Base-by-base conservation (phyloP, 2,329 filamentous ascomycete species). In the Stemphylium lycopersici region DNA sequence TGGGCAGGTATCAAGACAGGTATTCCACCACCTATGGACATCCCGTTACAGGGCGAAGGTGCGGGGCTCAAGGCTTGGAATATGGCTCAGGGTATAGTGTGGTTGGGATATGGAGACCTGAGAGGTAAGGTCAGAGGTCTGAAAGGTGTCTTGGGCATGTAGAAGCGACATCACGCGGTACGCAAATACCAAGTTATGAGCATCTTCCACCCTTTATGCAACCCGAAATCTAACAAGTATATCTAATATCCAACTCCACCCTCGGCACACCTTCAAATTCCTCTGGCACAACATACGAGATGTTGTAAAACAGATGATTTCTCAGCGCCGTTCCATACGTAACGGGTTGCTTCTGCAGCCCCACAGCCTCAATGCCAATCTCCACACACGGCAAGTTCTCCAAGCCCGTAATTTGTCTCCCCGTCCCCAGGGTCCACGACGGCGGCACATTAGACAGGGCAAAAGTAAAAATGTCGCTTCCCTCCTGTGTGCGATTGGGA, bases 21-120 rank as follows among this genome's bases (percentile, higher is more conserved):
- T 4, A 97, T 99, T 53, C 95, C 95, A 2, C 82, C 83, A 1
- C 85, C 89, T 4, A 84, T 96, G 63, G 87, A 88, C 68, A 96
- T 98, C 74, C 93, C 95, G 2, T 86, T 99, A 15, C 61, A 62
- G 29, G 74, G 72, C 0, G 55, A 53, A 26, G 63, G 63, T 0
- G 72, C 69, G 20, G 74, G 67, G n/a, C 63, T 67, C 36, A 68
- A 61, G 55, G 73, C 73, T 41, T 80, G 76, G 74, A 62, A 70
- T 48, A 76, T 79, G 66, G 78, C 77, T 40, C 68, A 72, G 57
- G 80, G 78, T 6, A 74, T 81, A 39, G 76, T 80, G 18, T 79
- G 80, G 69, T 58, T 82, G 51, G 80, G 79, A 15, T 82, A 81
- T 67, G 80, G 78, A 18, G 48, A 60, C 20, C 43, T 56, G 58